Base-by-base conservation (phyloP, 2,329 filamentous ascomycete species). In the Orbilia brochopaga region DNA sequence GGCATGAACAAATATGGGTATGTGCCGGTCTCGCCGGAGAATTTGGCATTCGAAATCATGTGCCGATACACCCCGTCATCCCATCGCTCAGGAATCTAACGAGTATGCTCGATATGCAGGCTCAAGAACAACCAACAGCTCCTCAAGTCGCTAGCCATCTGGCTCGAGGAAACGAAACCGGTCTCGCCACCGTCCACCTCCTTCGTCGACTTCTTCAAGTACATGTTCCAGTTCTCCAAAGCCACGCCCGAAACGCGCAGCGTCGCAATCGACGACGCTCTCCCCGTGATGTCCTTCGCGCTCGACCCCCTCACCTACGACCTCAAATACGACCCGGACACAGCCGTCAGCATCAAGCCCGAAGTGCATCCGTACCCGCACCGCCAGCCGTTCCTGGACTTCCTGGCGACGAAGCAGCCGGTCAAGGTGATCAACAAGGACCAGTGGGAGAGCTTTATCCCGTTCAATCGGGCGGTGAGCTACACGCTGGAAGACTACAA, bases 371-470 rank as follows among this genome's bases (percentile, higher is more conserved):
- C 67, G 3, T 72, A 72, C 58, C 75, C 75, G 2, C 76, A 77
- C 30, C 62, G 67, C 8, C 51, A 62, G 11, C 69, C 76, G 2
- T 77, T 77, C 52, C 50, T 76, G 27, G 73, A 76, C 24, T 77
- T 75, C 50, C 65, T 77, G 48, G 60, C 65, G 35, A 65, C 74
- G 23, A 74, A 73, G 23, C 67, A 63, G 30, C 72, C 75, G 19
- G 74, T 75, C 8, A 74, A 74, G 50, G 76, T 76, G 37, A 74
- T 77, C 35, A 77, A 75, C n/a, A 76, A 74, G 53, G 76, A 77
- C 48, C 76, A 77, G 35, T 77, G 75, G 70, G 74, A 76, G 40
- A 76, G 76, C n/a, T 76, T 77, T 69, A 15, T 76, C 3, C 74
- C 75, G n/a, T 76, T 77, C 65, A 77, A 77, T 61, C 60, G 46